Conservation (phyloP, 805 yeast species). For the Pichia kluyveri region DNA sequence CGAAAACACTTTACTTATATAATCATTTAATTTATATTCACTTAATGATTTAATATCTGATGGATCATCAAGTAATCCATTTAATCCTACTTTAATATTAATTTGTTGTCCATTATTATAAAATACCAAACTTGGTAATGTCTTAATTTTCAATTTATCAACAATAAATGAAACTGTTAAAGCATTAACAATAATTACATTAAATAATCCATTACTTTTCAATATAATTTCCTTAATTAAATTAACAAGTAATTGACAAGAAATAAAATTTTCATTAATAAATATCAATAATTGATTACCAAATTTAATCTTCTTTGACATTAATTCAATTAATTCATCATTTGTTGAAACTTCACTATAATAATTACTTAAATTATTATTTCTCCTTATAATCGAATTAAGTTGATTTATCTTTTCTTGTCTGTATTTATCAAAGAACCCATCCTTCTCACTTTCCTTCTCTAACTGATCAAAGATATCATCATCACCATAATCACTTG, state of each 20-base stretch:
- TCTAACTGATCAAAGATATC: constrained; percentile 41
- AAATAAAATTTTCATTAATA: constrained; percentile 47
- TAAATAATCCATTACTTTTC: background rate
- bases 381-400: constrained; percentile 30
- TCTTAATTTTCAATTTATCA: constrained; percentile 50
- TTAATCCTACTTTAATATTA: constrained; percentile 61
- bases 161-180: constrained; percentile 66
- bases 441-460: constrained; percentile 27
- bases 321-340: background rate
- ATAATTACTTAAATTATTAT: constrained; percentile 27
- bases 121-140: constrained; percentile 61
- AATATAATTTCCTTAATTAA: constrained; percentile 20
- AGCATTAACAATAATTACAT: constrained; percentile 27
- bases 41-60: background rate
- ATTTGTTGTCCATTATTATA: constrained; percentile 54
- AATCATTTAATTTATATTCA: no score
- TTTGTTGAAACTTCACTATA: background rate
- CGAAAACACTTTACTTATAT: no score
- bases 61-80: constrained; percentile 32
- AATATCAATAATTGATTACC: constrained; percentile 45
- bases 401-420: background rate
- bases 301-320: background rate
- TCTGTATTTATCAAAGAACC: constrained; percentile 3
- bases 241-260: constrained; percentile 53
- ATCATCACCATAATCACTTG: constrained; percentile 18